Base-by-base conservation (phyloP, 257 asterid species). In the Nicotiana paniculata region DNA sequence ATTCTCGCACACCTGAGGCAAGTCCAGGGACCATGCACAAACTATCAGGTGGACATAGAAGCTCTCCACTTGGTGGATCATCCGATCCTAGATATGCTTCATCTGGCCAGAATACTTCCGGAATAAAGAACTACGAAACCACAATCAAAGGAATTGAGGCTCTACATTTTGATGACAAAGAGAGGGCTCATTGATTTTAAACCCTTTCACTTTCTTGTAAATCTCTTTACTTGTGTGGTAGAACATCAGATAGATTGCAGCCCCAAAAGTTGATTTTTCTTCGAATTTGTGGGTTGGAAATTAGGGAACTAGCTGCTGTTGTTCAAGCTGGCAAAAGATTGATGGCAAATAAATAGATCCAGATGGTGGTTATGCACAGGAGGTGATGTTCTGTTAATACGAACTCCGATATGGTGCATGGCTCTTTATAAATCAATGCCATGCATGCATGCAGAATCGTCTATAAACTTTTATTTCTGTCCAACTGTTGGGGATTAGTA, bases 131-230 rank as follows among this genome's bases (percentile, higher is more conserved):
- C 83, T 90, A 89, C 7, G 99, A 95, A 68, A 86, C 97, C 17
- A 65, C 97, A 5, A 80, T 92, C 28, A 92, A 86, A 85, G 98
- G 97, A 63, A 92, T 95, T 43, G 95, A 91, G 89, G 84, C 86
- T 75, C 84, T 95, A 82, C 93, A 81, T 32, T 90, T 93, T 78
- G 97, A 92, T 39, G 94, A 91, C 18, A 91, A 89, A 80, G 93
- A 86, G 85, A 86, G 88, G 89, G 86, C 83, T 59, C 90, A 79
- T 37, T 85, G 79, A 89, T 65, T 81, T 77, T 82, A 35, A 10
- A 43, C 77, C 26, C 72, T 28, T 67, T 80, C 59, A 82, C 59
- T 43, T 43, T 43, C 51, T 43, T 87, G 89, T 88, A 86, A 84
- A 88, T 80, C 85, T 58, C 85, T 82, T 43, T 69, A 83, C 79